phyloP scores from a whole-genome alignment of 2,329 filamentous ascomycete species.

The Diaporthe destruens region DNA sequence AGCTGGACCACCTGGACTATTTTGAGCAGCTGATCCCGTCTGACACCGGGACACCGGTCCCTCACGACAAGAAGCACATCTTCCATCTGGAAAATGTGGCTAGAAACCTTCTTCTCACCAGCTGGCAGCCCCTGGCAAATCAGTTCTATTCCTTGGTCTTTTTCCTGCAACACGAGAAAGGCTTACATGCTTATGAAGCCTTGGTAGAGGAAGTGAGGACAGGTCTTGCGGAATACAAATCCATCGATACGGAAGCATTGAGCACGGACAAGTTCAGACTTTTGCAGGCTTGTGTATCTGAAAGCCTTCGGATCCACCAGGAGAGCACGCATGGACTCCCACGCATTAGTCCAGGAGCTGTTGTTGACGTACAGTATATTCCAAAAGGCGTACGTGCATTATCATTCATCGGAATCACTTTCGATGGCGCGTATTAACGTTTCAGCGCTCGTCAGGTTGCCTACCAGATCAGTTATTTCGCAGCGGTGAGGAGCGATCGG shows the following conservation, averaged over 20 bases:
- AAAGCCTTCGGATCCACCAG: conserved; percentile 40
- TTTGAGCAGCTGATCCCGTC: conserved; percentile 37
- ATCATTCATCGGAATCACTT: not conserved
- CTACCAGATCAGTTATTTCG: conserved; percentile 38
- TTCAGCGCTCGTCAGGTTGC: conserved; percentile 8
- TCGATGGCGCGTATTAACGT: not conserved
- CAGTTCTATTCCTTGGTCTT: conserved; percentile 18
- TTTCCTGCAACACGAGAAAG: not conserved
- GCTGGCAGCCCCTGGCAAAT: conserved; percentile 9
- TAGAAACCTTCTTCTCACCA: conserved; percentile 20
- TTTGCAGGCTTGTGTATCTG: conserved; percentile 29
- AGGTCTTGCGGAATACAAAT: not conserved
- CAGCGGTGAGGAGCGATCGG: conserved; percentile 30
- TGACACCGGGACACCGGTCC: not conserved
- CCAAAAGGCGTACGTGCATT: conserved; percentile 35
- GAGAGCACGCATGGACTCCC: conserved; percentile 35
- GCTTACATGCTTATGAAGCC: not conserved
- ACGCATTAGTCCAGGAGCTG: conserved; percentile 39
- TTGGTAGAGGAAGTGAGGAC: conserved; percentile 12
- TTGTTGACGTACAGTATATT: conserved; percentile 37
- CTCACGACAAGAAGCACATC: conserved; percentile 29
- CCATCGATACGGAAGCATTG: not conserved
- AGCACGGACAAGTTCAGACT: conserved; percentile 31
- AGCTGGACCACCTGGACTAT: conserved; percentile 36
- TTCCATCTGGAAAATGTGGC: conserved; percentile 40